A percentile compares a stretch with the other conserved stretches of the same genome.
phyloP scores from a whole-genome alignment of 768 basidiomycete genomes.

The Epithele typhae region DNA sequence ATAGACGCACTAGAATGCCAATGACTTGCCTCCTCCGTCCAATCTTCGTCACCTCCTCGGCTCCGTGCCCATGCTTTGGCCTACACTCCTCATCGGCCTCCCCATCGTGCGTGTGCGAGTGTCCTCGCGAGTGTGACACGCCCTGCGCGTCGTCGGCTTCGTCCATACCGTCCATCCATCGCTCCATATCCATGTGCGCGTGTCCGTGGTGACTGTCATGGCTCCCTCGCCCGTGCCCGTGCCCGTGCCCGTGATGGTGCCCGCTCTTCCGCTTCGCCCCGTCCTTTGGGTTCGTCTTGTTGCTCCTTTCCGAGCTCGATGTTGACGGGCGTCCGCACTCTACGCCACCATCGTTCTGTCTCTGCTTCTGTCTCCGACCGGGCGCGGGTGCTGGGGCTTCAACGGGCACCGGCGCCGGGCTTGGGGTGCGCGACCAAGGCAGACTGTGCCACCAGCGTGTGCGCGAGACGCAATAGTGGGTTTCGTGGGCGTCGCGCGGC shows the following conservation, averaged over 20 bases:
- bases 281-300: too few species aligned
- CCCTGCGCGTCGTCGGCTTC: not conserved
- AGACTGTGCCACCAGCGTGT: slow-evolving; percentile 11
- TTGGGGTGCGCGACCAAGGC: too few species aligned
- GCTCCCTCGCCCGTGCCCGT: slow-evolving; percentile 4
- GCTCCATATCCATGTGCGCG: slow-evolving; percentile 17
- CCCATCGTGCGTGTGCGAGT: slow-evolving; percentile 11
- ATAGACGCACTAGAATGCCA: slow-evolving; percentile 58
- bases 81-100: slow-evolving; percentile 13
- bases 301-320: too few species aligned
- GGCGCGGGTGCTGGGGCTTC: not conserved
- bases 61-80: too few species aligned
- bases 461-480: slow-evolving; percentile 15
- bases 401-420: too few species aligned
- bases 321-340: too few species aligned
- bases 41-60: slow-evolving; percentile 12
- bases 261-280: slow-evolving; percentile 1
- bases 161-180: slow-evolving; percentile 11
- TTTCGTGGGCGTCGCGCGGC: slow-evolving; percentile 16
- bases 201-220: slow-evolving; percentile 13
- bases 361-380: too few species aligned
- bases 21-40: slow-evolving; percentile 60
- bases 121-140: slow-evolving; percentile 8
- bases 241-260: slow-evolving; percentile 1
- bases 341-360: too few species aligned